Percentiles rank a stretch among this genome's conserved stretches.
Conservation (phyloP, 352 stramenopile species). For the Phytophthora idaei region DNA sequence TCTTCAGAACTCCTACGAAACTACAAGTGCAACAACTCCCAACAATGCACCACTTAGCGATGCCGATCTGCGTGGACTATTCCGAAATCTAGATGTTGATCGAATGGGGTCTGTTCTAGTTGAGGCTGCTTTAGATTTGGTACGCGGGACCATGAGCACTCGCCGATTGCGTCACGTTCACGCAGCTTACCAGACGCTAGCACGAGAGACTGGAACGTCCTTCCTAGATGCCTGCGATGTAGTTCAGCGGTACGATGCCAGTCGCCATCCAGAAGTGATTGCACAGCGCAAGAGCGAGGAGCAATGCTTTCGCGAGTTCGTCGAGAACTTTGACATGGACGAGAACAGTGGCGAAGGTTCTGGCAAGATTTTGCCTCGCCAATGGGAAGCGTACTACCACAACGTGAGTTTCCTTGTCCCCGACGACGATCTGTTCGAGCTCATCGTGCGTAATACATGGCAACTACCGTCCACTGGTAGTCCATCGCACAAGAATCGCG, state of each 20-base stretch:
- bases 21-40: constrained; percentile 17
- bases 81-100: constrained; percentile 82
- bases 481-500: constrained; percentile 9
- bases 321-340: constrained; percentile 77
- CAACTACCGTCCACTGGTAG: constrained; percentile 34
- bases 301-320: constrained; percentile 75
- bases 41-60: constrained; percentile 53
- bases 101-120: constrained; percentile 70
- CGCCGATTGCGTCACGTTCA: constrained; percentile 71
- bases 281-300: constrained; percentile 56
- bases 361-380: constrained; percentile 44
- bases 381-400: constrained; percentile 89
- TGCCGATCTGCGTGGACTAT: constrained; percentile 74
- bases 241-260: constrained; percentile 70
- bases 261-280: constrained; percentile 77
- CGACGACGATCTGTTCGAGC: constrained; percentile 91
- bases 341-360: constrained; percentile 15
- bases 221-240: constrained; percentile 68
- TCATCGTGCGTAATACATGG: constrained; percentile 91
- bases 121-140: constrained; percentile 80
- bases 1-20: constrained; percentile 49
- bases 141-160: constrained; percentile 82
- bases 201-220: constrained; percentile 42
- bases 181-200: constrained; percentile 79
- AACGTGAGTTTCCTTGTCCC: constrained; percentile 88